These are phyloP conservation scores for Salvia rosmarinus DNA, from an alignment of 257 asterid genomes.

Conservation along the genomic window DNA sequence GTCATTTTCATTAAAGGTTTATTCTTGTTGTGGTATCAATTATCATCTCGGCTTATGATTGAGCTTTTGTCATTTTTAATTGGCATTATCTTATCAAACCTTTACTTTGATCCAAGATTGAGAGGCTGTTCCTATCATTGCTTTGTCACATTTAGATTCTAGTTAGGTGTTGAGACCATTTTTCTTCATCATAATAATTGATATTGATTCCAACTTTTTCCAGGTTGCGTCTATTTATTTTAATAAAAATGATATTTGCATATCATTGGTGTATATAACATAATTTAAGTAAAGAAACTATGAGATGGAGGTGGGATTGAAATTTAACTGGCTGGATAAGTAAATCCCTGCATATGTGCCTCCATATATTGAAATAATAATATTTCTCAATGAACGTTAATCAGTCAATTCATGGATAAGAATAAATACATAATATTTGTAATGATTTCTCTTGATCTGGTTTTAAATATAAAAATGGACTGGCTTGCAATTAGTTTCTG, in stretches of 20 bases:
- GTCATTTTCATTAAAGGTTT: constrained; percentile 22
- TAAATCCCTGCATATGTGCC: not conserved
- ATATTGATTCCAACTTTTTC: not conserved
- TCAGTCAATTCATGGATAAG: too few relatives aligned
- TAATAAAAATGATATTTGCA: not conserved
- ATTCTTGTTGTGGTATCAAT: constrained; percentile 17
- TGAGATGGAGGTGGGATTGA: not conserved
- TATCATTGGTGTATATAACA: not conserved
- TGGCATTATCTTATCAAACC: not conserved
- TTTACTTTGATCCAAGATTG: not conserved
- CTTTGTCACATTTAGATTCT: constrained; percentile 18
- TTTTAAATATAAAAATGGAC: too few relatives aligned
- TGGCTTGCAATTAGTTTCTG: too few relatives aligned
- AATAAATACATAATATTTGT: too few relatives aligned
- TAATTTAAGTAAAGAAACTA: not conserved
- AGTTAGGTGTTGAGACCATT: not conserved
- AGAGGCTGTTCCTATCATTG: not conserved
- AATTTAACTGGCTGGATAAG: not conserved
- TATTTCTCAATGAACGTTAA: too few relatives aligned
- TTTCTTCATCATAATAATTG: constrained; percentile 15
- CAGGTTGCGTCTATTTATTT: not conserved
- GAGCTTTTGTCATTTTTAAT: constrained; percentile 1
- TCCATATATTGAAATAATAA: too few relatives aligned
- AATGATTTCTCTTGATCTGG: too few relatives aligned
- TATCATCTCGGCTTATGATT: constrained; percentile 14